These are phyloP conservation scores for Pezizomycotina sp. DNA, from an alignment of 2,329 filamentous ascomycete genomes.

Conservation along the genomic window DNA sequence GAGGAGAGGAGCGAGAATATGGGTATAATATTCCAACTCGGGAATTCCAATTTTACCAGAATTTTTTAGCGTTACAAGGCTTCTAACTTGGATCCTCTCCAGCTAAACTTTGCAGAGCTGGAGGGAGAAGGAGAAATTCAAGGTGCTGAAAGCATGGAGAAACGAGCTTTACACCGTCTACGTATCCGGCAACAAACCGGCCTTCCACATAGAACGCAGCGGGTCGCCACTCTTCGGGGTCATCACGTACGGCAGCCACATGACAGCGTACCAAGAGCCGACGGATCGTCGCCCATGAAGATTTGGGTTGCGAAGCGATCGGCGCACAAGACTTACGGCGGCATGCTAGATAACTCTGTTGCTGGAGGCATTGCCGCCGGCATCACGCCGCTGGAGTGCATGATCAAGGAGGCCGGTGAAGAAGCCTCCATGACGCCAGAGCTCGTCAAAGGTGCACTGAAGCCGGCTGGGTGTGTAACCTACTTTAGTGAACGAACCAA, in stretches of 20 bases:
- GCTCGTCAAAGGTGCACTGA: slow-evolving; percentile 45
- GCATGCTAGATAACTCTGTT: slow-evolving; percentile 91
- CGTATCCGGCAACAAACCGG: slow-evolving; percentile 41
- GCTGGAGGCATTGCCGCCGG: slow-evolving; percentile 70
- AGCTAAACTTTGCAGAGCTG: slow-evolving; percentile 48
- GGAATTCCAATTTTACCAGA: too few species aligned
- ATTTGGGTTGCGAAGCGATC: slow-evolving; percentile 75
- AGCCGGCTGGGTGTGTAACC: slow-evolving; percentile 52
- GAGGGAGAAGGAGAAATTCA: slow-evolving; percentile 53
- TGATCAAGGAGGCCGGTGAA: slow-evolving; percentile 74
- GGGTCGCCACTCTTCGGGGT: slow-evolving; percentile 42
- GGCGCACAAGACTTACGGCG: slow-evolving; percentile 65
- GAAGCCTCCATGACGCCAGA: slow-evolving; percentile 65
- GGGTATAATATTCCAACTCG: too few species aligned
- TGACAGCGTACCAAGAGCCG: slow-evolving; percentile 53
- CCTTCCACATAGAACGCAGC: slow-evolving; percentile 63
- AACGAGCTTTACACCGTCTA: slow-evolving; percentile 69
- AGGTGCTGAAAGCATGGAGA: slow-evolving; percentile 52
- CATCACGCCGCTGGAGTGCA: slow-evolving; percentile 62
- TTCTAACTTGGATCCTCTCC: too few species aligned
- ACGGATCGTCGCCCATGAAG: slow-evolving; percentile 38
- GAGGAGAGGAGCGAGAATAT: slow-evolving; percentile 44
- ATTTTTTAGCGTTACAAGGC: too few species aligned
- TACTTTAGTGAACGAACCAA: slow-evolving; percentile 70
- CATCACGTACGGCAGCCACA: slow-evolving; percentile 35